These are phyloP conservation scores for Cladophialophora bantiana DNA, from an alignment of 2,329 filamentous ascomycete species.

Conservation along the genomic window DNA sequence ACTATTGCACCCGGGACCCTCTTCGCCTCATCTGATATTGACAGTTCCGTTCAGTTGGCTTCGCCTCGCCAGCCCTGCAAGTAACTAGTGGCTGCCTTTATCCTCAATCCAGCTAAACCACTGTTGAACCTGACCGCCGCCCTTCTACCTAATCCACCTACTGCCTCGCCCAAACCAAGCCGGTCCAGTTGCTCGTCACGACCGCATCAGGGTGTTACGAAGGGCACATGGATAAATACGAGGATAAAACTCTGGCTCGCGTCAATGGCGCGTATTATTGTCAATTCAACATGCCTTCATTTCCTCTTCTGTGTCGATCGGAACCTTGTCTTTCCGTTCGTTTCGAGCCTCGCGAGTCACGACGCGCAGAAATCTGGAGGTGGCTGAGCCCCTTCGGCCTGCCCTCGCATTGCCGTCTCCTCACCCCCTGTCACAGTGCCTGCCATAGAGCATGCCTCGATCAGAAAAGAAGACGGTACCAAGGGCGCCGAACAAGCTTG, in stretches of 20 bases:
- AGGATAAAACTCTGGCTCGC: neutral
- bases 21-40: conserved; percentile 2
- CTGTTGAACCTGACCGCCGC: neutral
- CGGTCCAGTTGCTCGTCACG: neutral
- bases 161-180: neutral
- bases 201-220: neutral
- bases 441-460: neutral
- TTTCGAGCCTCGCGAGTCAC: neutral
- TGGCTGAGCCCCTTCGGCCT: conserved; percentile 1
- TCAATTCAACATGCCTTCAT: neutral
- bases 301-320: conserved; percentile 1
- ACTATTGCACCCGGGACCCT: conserved; percentile 1
- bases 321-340: conserved; percentile 6
- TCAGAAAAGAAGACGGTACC: neutral
- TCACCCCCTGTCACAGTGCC: neutral
- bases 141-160: neutral
- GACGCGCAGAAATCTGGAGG: conserved; percentile 7
- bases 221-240: neutral
- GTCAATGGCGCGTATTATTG: neutral
- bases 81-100: neutral
- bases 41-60: conserved; percentile 6
- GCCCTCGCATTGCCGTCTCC: neutral
- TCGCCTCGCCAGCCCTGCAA: conserved; percentile 4
- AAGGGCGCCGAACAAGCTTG: neutral
- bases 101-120: conserved; percentile 1